Evolutionary conservation across 129 eudicot genomes (phyloP).

Genomic region (Gnaphalium uliginosum): DNA sequence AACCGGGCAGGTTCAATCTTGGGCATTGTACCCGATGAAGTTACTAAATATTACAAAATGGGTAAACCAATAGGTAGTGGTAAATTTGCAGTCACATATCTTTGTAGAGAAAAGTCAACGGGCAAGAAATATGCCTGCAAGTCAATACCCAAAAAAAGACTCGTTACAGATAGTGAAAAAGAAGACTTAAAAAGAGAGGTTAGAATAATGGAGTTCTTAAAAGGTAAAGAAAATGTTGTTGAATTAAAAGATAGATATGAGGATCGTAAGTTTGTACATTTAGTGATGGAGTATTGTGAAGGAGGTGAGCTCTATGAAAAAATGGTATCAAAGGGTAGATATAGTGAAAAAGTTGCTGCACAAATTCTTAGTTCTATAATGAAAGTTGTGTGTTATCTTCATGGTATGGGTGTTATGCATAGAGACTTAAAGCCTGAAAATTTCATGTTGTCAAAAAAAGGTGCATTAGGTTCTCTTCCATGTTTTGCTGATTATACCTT

Average conservation of each 20-base stretch:
- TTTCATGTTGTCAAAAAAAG: conserved; percentile 62
- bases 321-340: conserved; percentile 78
- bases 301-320: conserved; percentile 87
- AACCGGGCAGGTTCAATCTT: conserved; percentile 50
- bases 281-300: conserved; percentile 88
- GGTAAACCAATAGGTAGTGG: conserved; percentile 70
- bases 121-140: conserved; percentile 77
- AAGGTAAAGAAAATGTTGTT: conserved; percentile 61
- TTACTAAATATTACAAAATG: conserved; percentile 43
- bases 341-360: conserved; percentile 76
- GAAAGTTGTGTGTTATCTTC: conserved; percentile 70
- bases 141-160: conserved; percentile 61
- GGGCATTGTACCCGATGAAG: conserved; percentile 41
- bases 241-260: conserved; percentile 68
- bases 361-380: conserved; percentile 65
- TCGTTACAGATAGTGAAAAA: conserved; percentile 62
- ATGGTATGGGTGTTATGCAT: conserved; percentile 93
- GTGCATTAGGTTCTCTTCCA: conserved; percentile 25
- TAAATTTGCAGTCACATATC: conserved; percentile 64
- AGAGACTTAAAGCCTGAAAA: conserved; percentile 92
- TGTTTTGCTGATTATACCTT: conserved; percentile 42
- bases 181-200: conserved; percentile 73
- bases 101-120: conserved; percentile 51
- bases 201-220: conserved; percentile 67
- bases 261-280: conserved; percentile 55